A percentile compares a stretch with the other conserved stretches of the same genome.
phyloP scores from a whole-genome alignment of 768 basidiomycete species.

The Tulasnella sp. region DNA sequence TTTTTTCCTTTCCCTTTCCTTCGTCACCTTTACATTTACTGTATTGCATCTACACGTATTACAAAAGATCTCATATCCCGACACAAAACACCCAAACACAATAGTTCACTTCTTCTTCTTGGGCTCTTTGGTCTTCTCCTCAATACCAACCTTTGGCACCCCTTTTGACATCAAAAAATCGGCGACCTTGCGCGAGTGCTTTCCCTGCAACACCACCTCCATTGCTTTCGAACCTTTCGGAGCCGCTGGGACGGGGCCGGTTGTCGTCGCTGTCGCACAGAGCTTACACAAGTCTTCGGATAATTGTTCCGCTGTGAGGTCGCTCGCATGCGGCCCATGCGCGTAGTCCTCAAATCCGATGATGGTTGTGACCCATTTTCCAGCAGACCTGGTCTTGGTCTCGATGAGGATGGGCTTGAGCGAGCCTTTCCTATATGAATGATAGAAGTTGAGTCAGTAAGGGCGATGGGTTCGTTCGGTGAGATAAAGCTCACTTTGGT shows the following conservation, averaged over 20 bases:
- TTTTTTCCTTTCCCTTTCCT: too few relatives aligned
- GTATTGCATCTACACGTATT: too few relatives aligned
- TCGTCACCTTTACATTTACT: too few relatives aligned
- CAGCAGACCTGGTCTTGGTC: conserved; percentile 65
- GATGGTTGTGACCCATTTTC: conserved; percentile 65
- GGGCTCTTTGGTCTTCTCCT: conserved; percentile 33
- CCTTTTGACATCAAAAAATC: conserved; percentile 60
- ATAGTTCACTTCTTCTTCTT: conserved; percentile 22
- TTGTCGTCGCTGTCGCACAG: conserved; percentile 73
- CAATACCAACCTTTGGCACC: conserved; percentile 76
- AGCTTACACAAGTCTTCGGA: conserved; percentile 65
- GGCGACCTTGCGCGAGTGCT: conserved; percentile 54
- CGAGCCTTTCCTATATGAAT: conserved; percentile 56
- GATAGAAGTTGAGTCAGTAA: conserved; percentile 26
- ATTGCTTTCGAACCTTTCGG: conserved; percentile 43
- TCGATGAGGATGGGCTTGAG: conserved; percentile 59
- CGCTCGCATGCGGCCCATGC: too few relatives aligned
- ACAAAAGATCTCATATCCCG: too few relatives aligned
- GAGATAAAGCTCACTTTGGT: not conserved
- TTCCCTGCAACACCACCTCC: conserved; percentile 80
- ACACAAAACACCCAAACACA: too few relatives aligned
- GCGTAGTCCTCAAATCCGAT: conserved; percentile 73
- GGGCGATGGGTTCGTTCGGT: not conserved
- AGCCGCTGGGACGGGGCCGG: conserved; percentile 49
- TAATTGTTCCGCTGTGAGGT: conserved; percentile 54